Evolutionary conservation across 202 grass and related monocot species (phyloP).

Genomic region (Carex sylvatica): DNA sequence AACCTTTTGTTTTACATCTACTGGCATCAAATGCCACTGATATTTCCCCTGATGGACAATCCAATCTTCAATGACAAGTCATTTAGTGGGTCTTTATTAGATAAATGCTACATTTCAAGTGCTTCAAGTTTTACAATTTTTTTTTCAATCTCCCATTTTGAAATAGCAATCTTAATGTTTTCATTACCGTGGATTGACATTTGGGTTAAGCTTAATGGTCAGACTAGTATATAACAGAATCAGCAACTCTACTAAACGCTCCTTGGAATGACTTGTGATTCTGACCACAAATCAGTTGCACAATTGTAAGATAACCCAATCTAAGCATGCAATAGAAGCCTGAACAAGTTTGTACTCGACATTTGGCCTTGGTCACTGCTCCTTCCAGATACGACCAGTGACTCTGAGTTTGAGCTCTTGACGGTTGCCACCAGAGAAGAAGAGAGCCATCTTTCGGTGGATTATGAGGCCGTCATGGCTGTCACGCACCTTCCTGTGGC

Average conservation of each 20-base stretch:
- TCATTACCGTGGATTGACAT: not conserved
- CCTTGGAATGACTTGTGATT: slow-evolving; percentile 9
- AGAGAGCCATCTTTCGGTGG: slow-evolving; percentile 39
- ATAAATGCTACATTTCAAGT: not conserved
- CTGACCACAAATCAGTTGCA: slow-evolving; percentile 7
- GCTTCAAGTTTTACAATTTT: slow-evolving; percentile 2
- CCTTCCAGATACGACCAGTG: slow-evolving; percentile 40
- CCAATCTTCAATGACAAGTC: not conserved
- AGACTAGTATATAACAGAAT: not conserved
- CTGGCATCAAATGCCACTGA: not conserved
- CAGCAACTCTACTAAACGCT: not conserved
- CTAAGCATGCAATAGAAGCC: slow-evolving; percentile 17
- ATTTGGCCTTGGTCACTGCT: slow-evolving; percentile 20
- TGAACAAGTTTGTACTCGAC: slow-evolving; percentile 23
- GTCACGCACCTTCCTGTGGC: slow-evolving; percentile 37
- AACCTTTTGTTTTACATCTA: slow-evolving; percentile 13
- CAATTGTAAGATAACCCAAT: not conserved
- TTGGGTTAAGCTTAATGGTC: not conserved
- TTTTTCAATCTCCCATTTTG: not conserved
- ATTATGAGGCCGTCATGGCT: slow-evolving; percentile 39
- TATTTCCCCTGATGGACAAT: not conserved
- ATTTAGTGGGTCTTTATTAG: not conserved
- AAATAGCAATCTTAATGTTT: slow-evolving; percentile 11
- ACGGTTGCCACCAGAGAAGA: slow-evolving; percentile 37
- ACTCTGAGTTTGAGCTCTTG: slow-evolving; percentile 38